Percentiles rank a stretch among this genome's conserved stretches.
Evolutionary conservation across 805 yeast genomes (phyloP).

Genomic region (Zygoascus biomembranicola): DNA sequence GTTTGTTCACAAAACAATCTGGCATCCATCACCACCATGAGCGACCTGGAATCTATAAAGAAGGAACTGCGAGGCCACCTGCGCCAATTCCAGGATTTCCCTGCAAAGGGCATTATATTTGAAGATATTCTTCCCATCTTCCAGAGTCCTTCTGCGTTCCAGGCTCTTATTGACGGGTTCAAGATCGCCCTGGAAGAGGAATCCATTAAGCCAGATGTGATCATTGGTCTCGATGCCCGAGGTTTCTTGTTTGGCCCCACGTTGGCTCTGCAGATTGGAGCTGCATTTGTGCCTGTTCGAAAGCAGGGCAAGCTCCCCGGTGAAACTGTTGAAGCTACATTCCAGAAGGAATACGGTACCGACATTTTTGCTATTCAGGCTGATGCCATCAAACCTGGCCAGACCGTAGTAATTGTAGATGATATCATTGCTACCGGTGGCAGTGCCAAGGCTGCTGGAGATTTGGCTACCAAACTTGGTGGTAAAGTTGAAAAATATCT

Average conservation of each 20-base stretch:
- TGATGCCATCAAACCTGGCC: conserved; percentile 69
- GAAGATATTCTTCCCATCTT: conserved; percentile 96
- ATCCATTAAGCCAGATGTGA: conserved; percentile 64
- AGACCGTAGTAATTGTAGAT: conserved; percentile 82
- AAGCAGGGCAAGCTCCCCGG: conserved; percentile 96
- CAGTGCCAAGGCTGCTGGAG: conserved; percentile 89
- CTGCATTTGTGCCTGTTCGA: conserved; percentile 92
- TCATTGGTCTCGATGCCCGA: conserved; percentile 93
- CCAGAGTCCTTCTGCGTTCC: conserved; percentile 71
- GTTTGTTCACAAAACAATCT: no score
- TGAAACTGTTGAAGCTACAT: conserved; percentile 58
- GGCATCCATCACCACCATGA: neutral
- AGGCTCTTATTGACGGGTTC: conserved; percentile 73
- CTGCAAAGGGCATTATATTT: conserved; percentile 82
- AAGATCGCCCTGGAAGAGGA: conserved; percentile 56
- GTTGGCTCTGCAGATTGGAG: conserved; percentile 77
- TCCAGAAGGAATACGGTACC: conserved; percentile 83
- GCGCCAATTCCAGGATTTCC: conserved; percentile 86
- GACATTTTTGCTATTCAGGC: conserved; percentile 86
- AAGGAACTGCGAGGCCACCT: conserved; percentile 23
- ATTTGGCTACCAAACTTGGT: conserved; percentile 57
- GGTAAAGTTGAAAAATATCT: conserved; percentile 72
- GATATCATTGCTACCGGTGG: conserved; percentile 99
- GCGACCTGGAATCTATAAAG: conserved; percentile 13
- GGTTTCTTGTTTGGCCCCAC: conserved; percentile 97